Conservation (phyloP, 345 rosid species). For the Eutrema japonicum region DNA sequence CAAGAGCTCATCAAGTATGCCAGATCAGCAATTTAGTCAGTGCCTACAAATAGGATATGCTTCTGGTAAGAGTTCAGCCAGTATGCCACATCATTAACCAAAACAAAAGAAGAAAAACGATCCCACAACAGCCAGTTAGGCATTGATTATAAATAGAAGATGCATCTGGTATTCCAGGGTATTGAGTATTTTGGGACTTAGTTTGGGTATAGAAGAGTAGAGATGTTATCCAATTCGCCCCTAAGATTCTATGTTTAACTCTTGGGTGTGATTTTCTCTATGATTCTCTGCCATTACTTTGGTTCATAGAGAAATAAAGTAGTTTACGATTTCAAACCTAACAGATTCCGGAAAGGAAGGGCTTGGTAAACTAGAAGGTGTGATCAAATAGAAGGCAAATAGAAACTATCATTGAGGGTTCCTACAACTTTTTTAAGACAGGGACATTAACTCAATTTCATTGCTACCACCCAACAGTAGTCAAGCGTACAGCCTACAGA, state of each 20-base stretch:
- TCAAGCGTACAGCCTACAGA: background rate
- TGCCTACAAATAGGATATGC: background rate
- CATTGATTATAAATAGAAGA: background rate
- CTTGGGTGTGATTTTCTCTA: slow-evolving; percentile 2
- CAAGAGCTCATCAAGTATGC: slow-evolving; percentile 1
- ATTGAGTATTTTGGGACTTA: background rate
- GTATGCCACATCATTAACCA: background rate
- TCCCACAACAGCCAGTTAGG: background rate
- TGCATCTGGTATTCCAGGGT: background rate
- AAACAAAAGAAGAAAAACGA: background rate
- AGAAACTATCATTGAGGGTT: slow-evolving; percentile 22
- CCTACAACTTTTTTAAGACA: background rate
- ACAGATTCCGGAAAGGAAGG: slow-evolving; percentile 15
- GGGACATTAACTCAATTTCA: slow-evolving; percentile 1
- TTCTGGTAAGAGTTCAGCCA: background rate
- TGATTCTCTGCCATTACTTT: background rate
- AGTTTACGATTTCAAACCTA: slow-evolving; percentile 4
- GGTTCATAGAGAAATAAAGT: slow-evolving; percentile 11
- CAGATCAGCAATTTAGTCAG: slow-evolving; percentile 12
- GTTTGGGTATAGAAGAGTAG: background rate
- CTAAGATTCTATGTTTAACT: background rate
- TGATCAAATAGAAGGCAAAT: background rate
- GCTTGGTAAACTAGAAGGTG: background rate
- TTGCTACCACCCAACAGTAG: slow-evolving; percentile 11
- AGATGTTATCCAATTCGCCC: background rate